These are phyloP conservation scores for Agaricus sinodeliciosus DNA, from an alignment of 768 basidiomycete genomes.

Conservation along the genomic window DNA sequence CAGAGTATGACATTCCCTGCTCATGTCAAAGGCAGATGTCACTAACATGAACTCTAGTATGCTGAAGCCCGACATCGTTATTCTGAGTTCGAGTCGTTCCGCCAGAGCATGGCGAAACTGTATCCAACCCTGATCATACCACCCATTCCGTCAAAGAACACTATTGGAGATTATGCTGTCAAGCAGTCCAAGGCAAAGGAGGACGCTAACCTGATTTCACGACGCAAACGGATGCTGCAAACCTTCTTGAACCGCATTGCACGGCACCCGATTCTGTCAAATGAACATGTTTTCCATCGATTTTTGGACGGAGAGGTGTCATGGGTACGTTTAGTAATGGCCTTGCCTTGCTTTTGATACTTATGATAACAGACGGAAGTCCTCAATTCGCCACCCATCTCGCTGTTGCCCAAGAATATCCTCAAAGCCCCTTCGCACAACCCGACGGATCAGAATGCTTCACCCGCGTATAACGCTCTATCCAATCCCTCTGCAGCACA, in stretches of 20 bases:
- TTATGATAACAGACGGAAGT: constrained; percentile 69
- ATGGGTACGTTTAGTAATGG: constrained; percentile 58
- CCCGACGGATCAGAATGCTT: constrained; percentile 73
- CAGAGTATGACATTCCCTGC: constrained; percentile 45
- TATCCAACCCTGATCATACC: constrained; percentile 97
- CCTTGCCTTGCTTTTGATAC: not conserved
- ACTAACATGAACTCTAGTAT: constrained; percentile 38
- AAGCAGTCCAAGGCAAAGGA: constrained; percentile 97
- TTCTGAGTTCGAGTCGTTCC: constrained; percentile 94
- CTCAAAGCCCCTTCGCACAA: constrained; percentile 94
- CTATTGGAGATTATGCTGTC: constrained; percentile 91
- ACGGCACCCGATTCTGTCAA: constrained; percentile 90
- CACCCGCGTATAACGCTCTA: constrained; percentile 73
- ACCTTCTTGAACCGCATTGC: constrained; percentile 90
- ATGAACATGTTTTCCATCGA: constrained; percentile 93
- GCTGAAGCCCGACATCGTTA: constrained; percentile 85
- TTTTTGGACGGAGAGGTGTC: constrained; percentile 95
- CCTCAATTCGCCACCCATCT: constrained; percentile 86
- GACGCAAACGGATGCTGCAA: constrained; percentile 90
- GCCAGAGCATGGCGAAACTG: constrained; percentile 73
- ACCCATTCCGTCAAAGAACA: constrained; percentile 96
- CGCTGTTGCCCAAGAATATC: constrained; percentile 89
- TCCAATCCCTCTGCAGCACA: constrained; percentile 87
- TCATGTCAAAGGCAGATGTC: constrained; percentile 4
- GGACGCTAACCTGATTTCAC: constrained; percentile 84